These are phyloP conservation scores for Triticum urartu DNA, from an alignment of 176 grass and related monocot genomes.

Conservation along the genomic window DNA sequence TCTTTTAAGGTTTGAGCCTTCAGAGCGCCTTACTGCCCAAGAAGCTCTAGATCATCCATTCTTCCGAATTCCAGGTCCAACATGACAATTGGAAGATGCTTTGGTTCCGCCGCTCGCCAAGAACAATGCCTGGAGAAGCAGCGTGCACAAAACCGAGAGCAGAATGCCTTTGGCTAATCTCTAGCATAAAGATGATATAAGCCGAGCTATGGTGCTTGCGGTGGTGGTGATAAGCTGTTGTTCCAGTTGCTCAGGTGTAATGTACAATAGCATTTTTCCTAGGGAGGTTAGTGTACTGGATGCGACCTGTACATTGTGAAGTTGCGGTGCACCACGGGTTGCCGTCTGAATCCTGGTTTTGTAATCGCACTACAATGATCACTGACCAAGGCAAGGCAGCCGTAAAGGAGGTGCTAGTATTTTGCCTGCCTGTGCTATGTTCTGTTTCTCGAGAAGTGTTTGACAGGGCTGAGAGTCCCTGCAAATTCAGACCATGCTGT, in stretches of 20 bases:
- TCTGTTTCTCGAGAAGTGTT: neutral
- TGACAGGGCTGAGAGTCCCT: too few species aligned
- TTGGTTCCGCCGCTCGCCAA: constrained; percentile 10
- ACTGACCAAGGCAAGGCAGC: neutral
- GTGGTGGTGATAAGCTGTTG: constrained; percentile 2
- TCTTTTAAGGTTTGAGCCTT: constrained; percentile 82
- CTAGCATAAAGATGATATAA: constrained; percentile 18
- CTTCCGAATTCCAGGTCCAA: constrained; percentile 48
- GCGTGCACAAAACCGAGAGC: neutral
- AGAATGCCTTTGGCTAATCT: constrained; percentile 18
- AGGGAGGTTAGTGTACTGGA: constrained; percentile 15
- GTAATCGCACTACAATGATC: neutral
- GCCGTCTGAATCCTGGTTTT: neutral
- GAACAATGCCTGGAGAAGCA: constrained; percentile 11
- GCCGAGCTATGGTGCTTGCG: constrained; percentile 14
- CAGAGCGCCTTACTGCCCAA: constrained; percentile 64
- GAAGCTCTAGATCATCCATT: constrained; percentile 91
- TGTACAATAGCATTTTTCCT: constrained; percentile 50
- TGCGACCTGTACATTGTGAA: neutral
- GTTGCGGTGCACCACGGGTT: neutral
- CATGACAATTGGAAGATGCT: constrained; percentile 25
- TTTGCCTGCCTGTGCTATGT: neutral
- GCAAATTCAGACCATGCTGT: neutral
- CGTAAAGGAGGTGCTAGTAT: neutral
- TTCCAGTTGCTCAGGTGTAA: constrained; percentile 15